Base-by-base conservation (phyloP, 2,329 filamentous ascomycete species). In the Dendrostoma leiphaemia region DNA sequence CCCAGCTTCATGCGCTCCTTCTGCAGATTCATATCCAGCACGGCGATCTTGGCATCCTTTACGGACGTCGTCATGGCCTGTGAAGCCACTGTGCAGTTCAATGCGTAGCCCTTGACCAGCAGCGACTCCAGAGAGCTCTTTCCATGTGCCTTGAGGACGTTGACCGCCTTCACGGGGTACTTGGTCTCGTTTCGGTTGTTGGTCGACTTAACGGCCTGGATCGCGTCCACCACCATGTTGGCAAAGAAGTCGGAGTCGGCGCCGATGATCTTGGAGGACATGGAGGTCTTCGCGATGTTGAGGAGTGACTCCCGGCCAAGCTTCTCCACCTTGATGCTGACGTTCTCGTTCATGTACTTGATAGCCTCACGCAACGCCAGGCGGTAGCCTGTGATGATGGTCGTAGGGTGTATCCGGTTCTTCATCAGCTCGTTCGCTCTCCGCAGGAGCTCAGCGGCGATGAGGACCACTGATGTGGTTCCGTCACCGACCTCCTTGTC, bases 1-100 rank as follows among this genome's bases (percentile, higher is more conserved):
- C 94, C 94, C 56, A 99, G 79, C 83, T 99, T 97, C 94, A 99
- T 97, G 64, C 93, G 84, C 80, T 97, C 93, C 79, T 99, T 99
- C 69, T 97, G 93, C 66, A 99, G 73, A 74, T 99, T 99, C 84
- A 99, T 97, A 71, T 99, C 94, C 58, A 99, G 75, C 65, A 93
- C 88, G 47, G 94, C 94, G 72, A 99, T 99, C 80, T 96, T 97
- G 62, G 94, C 94, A 72, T 97, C 92, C 49, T 83, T 84, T 69
- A 99, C 84, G 64, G 89, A 84, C 28, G 94, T 99, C 65, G 85
- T 91, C 94, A 99, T 99, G 43, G 94, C 94, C 74, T 99, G 94
- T 53, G 92, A 97, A 51, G 94, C 94, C 56, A 99, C 92, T 34
- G 94, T 99, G 80, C 94, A 99, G 82, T 99, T 99, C 66, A 99